Evolutionary conservation across 352 stramenopile genomes (phyloP).

Genomic region (Phytophthora brassicae): DNA sequence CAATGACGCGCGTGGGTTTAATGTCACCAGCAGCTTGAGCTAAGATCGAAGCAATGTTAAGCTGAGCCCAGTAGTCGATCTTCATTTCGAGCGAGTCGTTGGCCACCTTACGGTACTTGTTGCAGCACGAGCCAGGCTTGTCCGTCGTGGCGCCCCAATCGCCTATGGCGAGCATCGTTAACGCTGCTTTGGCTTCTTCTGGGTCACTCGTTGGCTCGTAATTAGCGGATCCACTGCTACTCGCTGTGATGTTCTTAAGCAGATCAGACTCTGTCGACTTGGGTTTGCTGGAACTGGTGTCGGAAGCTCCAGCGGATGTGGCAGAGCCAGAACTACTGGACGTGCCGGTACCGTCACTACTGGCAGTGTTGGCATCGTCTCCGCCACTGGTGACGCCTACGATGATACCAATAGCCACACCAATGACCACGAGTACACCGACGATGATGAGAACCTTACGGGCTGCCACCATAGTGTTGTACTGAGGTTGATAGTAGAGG

Average conservation of each 20-base stretch:
- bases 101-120: conserved; percentile 85
- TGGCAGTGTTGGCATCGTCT: conserved; percentile 39
- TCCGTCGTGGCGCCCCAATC: conserved; percentile 87
- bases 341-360: conserved; percentile 13
- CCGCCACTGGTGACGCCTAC: conserved; percentile 51
- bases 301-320: not conserved
- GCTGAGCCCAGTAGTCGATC: conserved; percentile 86
- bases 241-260: conserved; percentile 34
- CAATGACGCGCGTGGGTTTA: conserved; percentile 71
- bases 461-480: conserved; percentile 31
- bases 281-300: conserved; percentile 13
- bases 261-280: conserved; percentile 58
- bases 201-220: conserved; percentile 65
- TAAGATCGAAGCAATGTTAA: conserved; percentile 83
- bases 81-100: conserved; percentile 85
- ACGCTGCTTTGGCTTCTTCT: conserved; percentile 47
- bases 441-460: conserved; percentile 72
- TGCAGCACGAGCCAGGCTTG: conserved; percentile 87
- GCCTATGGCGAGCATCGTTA: conserved; percentile 86
- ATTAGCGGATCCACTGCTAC: conserved; percentile 23
- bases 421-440: conserved; percentile 70
- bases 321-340: conserved; percentile 15
- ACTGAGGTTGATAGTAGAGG: not conserved
- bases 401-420: conserved; percentile 61
- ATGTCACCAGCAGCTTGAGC: conserved; percentile 66